phyloP scores from a whole-genome alignment of 2,329 filamentous ascomycete species.

The Cercospora sojina region DNA sequence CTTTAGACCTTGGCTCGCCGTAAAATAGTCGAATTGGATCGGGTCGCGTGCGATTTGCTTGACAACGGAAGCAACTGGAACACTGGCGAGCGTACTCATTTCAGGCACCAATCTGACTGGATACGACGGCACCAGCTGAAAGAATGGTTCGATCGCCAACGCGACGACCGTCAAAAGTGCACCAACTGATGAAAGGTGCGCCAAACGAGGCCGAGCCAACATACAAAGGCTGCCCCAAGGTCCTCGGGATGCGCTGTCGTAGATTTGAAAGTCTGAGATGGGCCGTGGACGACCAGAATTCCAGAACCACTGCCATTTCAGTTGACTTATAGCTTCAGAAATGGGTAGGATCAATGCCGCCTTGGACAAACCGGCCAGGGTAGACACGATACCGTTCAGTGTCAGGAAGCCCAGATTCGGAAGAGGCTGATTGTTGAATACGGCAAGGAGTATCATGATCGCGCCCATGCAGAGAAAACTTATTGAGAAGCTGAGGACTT shows the following conservation, averaged over 20 bases:
- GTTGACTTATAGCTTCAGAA: constrained; percentile 22
- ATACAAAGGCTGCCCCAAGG: constrained; percentile 24
- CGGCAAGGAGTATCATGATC: constrained; percentile 17
- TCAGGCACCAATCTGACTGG: not conserved
- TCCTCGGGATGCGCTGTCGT: constrained; percentile 23
- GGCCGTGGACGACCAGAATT: constrained; percentile 1
- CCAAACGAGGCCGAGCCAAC: constrained; percentile 3
- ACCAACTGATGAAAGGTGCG: constrained; percentile 16
- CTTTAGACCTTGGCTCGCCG: constrained; percentile 3
- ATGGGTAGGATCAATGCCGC: constrained; percentile 22
- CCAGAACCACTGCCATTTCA: constrained; percentile 28
- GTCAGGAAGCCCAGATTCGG: constrained; percentile 21
- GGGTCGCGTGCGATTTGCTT: not conserved
- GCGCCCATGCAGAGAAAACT: constrained; percentile 17
- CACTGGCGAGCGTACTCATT: not conserved
- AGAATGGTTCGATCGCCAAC: constrained; percentile 14
- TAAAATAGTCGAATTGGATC: not conserved
- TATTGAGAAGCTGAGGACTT: constrained; percentile 19
- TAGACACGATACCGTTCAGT: constrained; percentile 23
- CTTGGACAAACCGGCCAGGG: constrained; percentile 18
- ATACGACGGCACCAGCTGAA: constrained; percentile 20
- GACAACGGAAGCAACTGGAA: constrained; percentile 5
- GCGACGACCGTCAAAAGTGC: constrained; percentile 18
- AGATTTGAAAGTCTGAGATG: constrained; percentile 21
- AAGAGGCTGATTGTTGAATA: constrained; percentile 17